phyloP scores from a whole-genome alignment of 2,329 filamentous ascomycete genomes.

The Xylariomycetidae sp. region DNA sequence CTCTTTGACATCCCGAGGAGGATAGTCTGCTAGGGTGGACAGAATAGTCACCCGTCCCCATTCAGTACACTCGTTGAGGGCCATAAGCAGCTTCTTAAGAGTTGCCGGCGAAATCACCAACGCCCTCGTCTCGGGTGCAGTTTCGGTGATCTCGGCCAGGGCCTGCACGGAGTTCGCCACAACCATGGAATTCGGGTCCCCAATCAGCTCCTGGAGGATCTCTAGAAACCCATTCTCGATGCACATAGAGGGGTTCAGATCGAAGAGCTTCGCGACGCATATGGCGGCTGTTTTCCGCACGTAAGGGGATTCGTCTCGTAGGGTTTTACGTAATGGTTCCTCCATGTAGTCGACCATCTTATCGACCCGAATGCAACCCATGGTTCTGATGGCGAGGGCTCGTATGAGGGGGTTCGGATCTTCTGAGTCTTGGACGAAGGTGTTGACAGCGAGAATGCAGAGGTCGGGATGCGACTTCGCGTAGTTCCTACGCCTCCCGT shows the following conservation, averaged over 20 bases:
- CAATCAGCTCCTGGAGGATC: slow-evolving; percentile 89
- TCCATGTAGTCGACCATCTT: slow-evolving; percentile 99
- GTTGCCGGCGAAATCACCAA: slow-evolving; percentile 76
- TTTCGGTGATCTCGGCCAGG: slow-evolving; percentile 83
- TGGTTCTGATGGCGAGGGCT: slow-evolving; percentile 92
- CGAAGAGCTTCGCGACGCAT: slow-evolving; percentile 96
- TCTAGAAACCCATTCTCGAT: slow-evolving; percentile 96
- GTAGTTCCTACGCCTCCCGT: slow-evolving; percentile 70
- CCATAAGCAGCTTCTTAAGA: slow-evolving; percentile 93
- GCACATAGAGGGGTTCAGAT: slow-evolving; percentile 87
- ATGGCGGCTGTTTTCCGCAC: slow-evolving; percentile 97
- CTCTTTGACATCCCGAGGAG: slow-evolving; percentile 83
- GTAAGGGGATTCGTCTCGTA: slow-evolving; percentile 96
- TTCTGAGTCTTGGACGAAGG: slow-evolving; percentile 98
- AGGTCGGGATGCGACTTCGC: slow-evolving; percentile 98
- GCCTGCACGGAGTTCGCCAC: slow-evolving; percentile 97
- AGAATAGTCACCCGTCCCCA: slow-evolving; percentile 96
- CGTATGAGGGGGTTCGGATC: slow-evolving; percentile 94
- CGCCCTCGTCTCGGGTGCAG: slow-evolving; percentile 84
- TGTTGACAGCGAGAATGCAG: slow-evolving; percentile 97
- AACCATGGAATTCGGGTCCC: slow-evolving; percentile 97
- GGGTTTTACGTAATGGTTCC: slow-evolving; percentile 89
- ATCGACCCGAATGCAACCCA: slow-evolving; percentile 97
- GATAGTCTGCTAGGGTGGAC: slow-evolving; percentile 84
- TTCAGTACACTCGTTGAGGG: slow-evolving; percentile 95